Evolutionary conservation across 2,329 filamentous ascomycete genomes (phyloP).

Genomic region (Camillea tinctor): DNA sequence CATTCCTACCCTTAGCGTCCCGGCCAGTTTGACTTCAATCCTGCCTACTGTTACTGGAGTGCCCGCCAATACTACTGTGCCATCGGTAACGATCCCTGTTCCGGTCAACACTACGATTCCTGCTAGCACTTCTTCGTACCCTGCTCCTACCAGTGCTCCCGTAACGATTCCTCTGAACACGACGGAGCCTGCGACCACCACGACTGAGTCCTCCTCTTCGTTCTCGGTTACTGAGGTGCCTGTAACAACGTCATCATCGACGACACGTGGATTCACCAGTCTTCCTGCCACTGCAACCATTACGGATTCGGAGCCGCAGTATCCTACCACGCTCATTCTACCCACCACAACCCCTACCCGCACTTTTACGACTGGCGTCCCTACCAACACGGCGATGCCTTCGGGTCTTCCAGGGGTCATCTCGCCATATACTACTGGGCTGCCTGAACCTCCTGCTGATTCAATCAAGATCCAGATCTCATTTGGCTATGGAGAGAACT

Average conservation of each 20-base stretch:
- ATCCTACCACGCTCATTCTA: conserved; percentile 62
- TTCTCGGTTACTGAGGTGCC: conserved; percentile 6
- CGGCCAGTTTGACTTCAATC: background rate
- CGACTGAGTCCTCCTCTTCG: conserved; percentile 2
- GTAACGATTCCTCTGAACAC: conserved; percentile 12
- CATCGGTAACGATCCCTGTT: conserved; percentile 7
- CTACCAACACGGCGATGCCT: conserved; percentile 56
- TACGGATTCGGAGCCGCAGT: conserved; percentile 44
- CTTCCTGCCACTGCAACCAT: conserved; percentile 43
- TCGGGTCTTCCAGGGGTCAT: conserved; percentile 72
- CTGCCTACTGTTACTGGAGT: background rate
- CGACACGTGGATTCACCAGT: conserved; percentile 34
- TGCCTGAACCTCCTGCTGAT: conserved; percentile 55
- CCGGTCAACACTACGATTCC: background rate
- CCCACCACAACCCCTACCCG: conserved; percentile 44
- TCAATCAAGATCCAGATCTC: conserved; percentile 78
- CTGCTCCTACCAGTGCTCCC: conserved; percentile 7
- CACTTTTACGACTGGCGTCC: conserved; percentile 38
- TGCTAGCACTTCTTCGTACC: conserved; percentile 5
- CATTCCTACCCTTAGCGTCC: background rate
- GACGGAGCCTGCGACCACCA: conserved; percentile 11
- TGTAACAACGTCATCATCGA: conserved; percentile 6
- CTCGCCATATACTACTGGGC: conserved; percentile 62
- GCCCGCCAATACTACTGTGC: background rate
- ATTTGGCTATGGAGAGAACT: conserved; percentile 79